Evolutionary conservation across 73 alveolate species (phyloP), one percentile per base, ranked within the genome.

Genomic region (Uronychia setigera): DNA sequence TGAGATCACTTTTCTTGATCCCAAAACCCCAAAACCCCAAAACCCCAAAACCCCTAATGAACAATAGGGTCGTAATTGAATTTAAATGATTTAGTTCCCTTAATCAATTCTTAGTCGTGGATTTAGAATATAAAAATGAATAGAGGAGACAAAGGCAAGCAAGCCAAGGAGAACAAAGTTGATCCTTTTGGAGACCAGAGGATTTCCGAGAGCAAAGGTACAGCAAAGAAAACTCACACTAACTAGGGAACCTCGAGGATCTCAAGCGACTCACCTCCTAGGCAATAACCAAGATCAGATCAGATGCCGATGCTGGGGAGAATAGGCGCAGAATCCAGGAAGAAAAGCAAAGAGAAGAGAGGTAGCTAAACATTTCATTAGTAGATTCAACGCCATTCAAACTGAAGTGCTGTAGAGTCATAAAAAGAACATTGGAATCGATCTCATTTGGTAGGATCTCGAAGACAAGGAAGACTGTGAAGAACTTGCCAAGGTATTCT

Each of bases 381-480:
- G 32, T 86, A 86, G 88, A 74, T 83, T 82, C 59, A 86, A 85
- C 31, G 85, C 84, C 30, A 91, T 87, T 77, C 84, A 91, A 78
- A 78, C 81, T 29, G 93, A 87, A 77, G 93, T 87, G 33, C 89
- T 80, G 35, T 78, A 83, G 1, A 58, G 86, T 82, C 92, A 91
- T 59, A 96, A 90, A 76, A 87, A 85, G 34, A 90, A 90, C 78
- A 86, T 90, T 28, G 95, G 85, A n/a, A 90, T 90, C 30, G 95
- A 90, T 74, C 80, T 90, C 87, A 91, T 77, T 32, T 96, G 99
- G 99, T 83, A 90, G 25, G 98, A 93, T n/a, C 90, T 96, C 33
- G 90, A 88, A 59, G 97, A 93, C 29, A 87, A 92, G 30, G 99
- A 96, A 81, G 97, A 96, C 91, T 96, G 98, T 82, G 98, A 94